Percentiles rank a stretch among this genome's conserved stretches.
Evolutionary conservation across 441 rosid species (phyloP).

Genomic region (Viola pubescens): DNA sequence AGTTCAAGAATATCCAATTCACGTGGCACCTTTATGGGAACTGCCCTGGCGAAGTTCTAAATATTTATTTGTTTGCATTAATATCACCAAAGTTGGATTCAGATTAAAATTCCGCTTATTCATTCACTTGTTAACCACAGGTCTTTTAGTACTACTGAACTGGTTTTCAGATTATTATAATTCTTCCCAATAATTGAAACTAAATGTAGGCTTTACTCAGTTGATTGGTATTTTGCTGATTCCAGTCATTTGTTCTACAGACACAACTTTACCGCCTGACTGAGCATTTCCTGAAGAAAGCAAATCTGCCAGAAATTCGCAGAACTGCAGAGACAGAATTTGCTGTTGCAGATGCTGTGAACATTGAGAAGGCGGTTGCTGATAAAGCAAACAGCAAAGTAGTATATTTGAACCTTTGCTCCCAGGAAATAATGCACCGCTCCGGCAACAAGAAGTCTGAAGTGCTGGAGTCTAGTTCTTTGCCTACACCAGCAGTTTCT

Average conservation of each 20-base stretch:
- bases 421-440: constrained; percentile 67
- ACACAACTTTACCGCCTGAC: constrained; percentile 77
- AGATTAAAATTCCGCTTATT: neutral
- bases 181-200: neutral
- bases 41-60: neutral
- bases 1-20: neutral
- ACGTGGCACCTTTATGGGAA: neutral
- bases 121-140: neutral
- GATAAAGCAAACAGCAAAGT: constrained; percentile 82
- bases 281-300: constrained; percentile 72
- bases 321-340: constrained; percentile 90
- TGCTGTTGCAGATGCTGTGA: constrained; percentile 97
- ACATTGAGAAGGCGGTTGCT: constrained; percentile 79
- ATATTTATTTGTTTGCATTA: neutral
- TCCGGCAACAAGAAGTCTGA: constrained; percentile 34
- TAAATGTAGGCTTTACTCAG: neutral
- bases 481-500: constrained; percentile 22
- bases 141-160: neutral
- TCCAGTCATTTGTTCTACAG: constrained; percentile 31
- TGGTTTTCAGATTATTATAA: neutral
- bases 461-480: constrained; percentile 32
- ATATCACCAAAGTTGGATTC: neutral
- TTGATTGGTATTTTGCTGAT: constrained; percentile 6
- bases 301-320: constrained; percentile 55
- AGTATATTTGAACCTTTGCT: constrained; percentile 87